These are phyloP conservation scores for Yarrowia keelungensis DNA, from an alignment of 805 yeast species.

Conservation along the genomic window DNA sequence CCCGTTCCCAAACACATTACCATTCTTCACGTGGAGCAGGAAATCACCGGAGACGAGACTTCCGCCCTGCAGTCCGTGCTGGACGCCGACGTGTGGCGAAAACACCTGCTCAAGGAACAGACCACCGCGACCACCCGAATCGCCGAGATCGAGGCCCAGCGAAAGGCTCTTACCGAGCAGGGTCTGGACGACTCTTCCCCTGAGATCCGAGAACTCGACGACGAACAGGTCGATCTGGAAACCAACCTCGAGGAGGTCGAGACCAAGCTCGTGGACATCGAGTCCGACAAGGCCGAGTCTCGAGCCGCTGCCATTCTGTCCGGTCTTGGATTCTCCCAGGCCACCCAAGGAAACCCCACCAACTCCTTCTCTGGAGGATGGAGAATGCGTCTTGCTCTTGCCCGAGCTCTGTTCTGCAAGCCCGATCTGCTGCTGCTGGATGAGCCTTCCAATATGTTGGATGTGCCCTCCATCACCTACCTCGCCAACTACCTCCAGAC, in stretches of 20 bases:
- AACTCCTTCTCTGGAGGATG: constrained; percentile 99
- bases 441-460: constrained; percentile 99
- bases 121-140: constrained; percentile 65
- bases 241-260: constrained; percentile 76
- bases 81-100: constrained; percentile 99
- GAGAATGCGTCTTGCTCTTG: constrained; percentile 99
- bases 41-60: constrained; percentile 90
- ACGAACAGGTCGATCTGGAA: constrained; percentile 88
- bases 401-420: constrained; percentile 95
- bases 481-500: constrained; percentile 87
- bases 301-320: constrained; percentile 91
- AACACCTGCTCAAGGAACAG: constrained; percentile 82
- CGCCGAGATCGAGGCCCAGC: constrained; percentile 72
- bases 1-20: constrained; percentile 95
- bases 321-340: constrained; percentile 93
- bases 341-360: constrained; percentile 81
- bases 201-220: constrained; percentile 79
- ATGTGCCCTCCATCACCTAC: constrained; percentile 96
- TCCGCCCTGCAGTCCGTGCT: constrained; percentile 92
- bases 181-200: constrained; percentile 46
- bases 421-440: constrained; percentile 92
- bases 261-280: constrained; percentile 89
- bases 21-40: constrained; percentile 97
- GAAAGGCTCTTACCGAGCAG: constrained; percentile 47
- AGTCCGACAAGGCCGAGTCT: constrained; percentile 95